These are phyloP conservation scores for Licmophora abbreviata DNA, from an alignment of 108 stramenopile species.

Conservation along the genomic window DNA sequence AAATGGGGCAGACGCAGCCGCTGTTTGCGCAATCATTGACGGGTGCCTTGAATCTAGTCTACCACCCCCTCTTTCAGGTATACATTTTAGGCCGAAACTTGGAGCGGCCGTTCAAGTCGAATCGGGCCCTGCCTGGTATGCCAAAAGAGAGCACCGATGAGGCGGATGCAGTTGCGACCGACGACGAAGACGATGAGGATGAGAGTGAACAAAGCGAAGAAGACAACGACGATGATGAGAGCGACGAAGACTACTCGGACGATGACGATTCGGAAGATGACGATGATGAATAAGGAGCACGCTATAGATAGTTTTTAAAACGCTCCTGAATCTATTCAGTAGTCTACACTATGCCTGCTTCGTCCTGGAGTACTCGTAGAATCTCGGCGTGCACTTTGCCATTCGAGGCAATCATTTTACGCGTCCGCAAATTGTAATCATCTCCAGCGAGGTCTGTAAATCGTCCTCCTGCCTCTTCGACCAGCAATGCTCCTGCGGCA, in stretches of 20 bases:
- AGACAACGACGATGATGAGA: slow-evolving; percentile 4
- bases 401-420: slow-evolving; percentile 77
- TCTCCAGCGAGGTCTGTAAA: slow-evolving; percentile 60
- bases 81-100: slow-evolving; percentile 75
- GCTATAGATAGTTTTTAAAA: too few relatives aligned
- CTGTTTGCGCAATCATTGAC: slow-evolving; percentile 55
- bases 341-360: slow-evolving; percentile 30
- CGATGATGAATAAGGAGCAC: too few relatives aligned
- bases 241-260: background rate
- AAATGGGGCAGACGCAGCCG: slow-evolving; percentile 74
- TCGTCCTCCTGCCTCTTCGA: slow-evolving; percentile 65
- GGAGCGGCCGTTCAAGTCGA: slow-evolving; percentile 68
- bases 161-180: background rate
- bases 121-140: slow-evolving; percentile 2
- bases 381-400: slow-evolving; percentile 56
- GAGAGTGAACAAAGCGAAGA: background rate
- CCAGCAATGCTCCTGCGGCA: slow-evolving; percentile 62
- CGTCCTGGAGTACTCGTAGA: slow-evolving; percentile 37
- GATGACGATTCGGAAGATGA: background rate
- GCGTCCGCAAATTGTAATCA: slow-evolving; percentile 37
- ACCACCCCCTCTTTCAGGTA: slow-evolving; percentile 80
- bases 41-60: slow-evolving; percentile 60
- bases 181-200: background rate
- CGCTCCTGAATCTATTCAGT: too few relatives aligned
- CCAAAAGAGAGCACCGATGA: background rate